Conservation (phyloP, 768 basidiomycete species). For the Pulveroboletus sp. region DNA sequence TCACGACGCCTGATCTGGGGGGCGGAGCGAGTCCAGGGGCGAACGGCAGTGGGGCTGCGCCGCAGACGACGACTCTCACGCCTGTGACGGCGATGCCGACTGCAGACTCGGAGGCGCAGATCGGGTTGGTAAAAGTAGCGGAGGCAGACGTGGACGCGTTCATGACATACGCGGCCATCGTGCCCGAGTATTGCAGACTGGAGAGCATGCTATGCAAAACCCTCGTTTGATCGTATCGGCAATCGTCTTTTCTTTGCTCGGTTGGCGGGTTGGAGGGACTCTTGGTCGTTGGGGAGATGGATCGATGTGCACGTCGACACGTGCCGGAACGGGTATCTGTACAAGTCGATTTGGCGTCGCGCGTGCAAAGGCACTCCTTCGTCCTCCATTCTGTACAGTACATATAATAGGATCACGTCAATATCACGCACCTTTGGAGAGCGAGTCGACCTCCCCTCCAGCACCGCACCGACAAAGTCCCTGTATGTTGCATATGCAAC, state of each 20-base stretch:
- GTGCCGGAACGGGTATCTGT: no score
- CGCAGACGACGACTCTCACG: conserved; percentile 54
- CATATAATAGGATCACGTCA: no score
- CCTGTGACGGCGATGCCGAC: conserved; percentile 72
- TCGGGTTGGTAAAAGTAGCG: conserved; percentile 77
- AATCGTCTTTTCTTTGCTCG: not conserved
- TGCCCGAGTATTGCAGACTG: conserved; percentile 76
- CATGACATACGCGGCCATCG: conserved; percentile 79
- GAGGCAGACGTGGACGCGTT: conserved; percentile 82
- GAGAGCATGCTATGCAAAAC: conserved; percentile 74
- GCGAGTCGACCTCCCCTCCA: no score
- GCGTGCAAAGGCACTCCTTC: no score
- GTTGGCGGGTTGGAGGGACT: no score
- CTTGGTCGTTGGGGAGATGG: no score
- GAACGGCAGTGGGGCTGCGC: conserved; percentile 26
- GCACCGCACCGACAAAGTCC: no score
- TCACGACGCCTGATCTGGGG: conserved; percentile 61
- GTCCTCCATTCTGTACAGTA: no score
- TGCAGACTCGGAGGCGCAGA: conserved; percentile 64
- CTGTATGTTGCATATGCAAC: no score
- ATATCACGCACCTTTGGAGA: no score
- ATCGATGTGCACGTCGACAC: no score
- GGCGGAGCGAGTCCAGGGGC: conserved; percentile 32
- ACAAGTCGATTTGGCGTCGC: no score
- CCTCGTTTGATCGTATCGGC: conserved; percentile 37